Base-by-base conservation (phyloP, 2,329 filamentous ascomycete species). In the Aspergillus arachidicola region DNA sequence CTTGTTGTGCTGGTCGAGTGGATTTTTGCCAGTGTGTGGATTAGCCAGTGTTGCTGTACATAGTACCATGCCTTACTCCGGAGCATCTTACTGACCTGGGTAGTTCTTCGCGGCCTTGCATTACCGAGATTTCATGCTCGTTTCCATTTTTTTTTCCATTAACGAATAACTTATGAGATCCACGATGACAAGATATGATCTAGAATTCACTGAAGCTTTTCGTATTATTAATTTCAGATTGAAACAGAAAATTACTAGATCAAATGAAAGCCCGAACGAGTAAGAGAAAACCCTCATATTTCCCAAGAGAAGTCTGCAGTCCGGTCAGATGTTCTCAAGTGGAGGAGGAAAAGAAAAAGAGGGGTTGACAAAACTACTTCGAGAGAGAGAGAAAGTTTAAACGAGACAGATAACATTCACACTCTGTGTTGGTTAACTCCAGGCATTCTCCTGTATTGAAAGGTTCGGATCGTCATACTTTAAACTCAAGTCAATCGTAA, bases 401-500 rank as follows among this genome's bases (percentile, higher is more conserved):
- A 19, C 16, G 12, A 50, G 6, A 36, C 14, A 36, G 34, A 36
- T 32, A 32, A 32, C 10, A 34, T 16, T 16, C 0, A 16, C 34
- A 19, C 23, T 19, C 6, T 9, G 5, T 26, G 26, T 30, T 32
- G 12, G 26, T 32, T 10, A 16, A 16, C 14, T 36, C 10, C 19
- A 51, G 48, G n/a, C 48, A 50, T 32, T 51, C 48, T 51, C 48
- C 48, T 51, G 48, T 51, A 51, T 32, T 55, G n/a, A 55, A 55
- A 55, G 51, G 51, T 23, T 55, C 51, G 51, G 51, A 55, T 55
- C 51, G 51, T 41, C 46, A 28, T 38, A 50, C 34, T 59, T 59
- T 59, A 59, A 59, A 59, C 46, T 59, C 57, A 50, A 59, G 57
- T 50, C 46, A 50, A 51, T 50, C 23, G 23, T 19, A 36, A 48